Evolutionary conservation across 257 asterid genomes (phyloP).

Genomic region (Solanum chiquidenum): DNA sequence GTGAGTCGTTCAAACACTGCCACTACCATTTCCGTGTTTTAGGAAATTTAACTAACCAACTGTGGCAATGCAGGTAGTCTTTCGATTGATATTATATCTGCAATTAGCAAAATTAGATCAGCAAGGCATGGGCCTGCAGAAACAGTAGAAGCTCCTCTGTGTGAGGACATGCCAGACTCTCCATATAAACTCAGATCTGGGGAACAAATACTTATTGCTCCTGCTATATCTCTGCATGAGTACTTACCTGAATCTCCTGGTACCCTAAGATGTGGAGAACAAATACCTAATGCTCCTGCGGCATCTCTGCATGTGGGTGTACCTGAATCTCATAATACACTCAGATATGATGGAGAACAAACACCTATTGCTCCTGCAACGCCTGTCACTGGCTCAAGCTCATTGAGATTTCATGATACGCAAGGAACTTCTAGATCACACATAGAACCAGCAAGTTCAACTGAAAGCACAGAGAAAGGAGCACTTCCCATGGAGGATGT

Average conservation of each 20-base stretch:
- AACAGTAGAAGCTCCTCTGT: not conserved
- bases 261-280: constrained; percentile 16
- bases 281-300: constrained; percentile 5
- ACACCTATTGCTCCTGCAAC: constrained; percentile 55
- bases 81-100: constrained; percentile 14
- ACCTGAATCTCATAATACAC: constrained; percentile 4
- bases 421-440: constrained; percentile 18
- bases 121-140: constrained; percentile 5
- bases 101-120: constrained; percentile 8
- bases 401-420: constrained; percentile 31
- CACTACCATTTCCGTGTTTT: not conserved
- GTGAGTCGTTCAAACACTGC: constrained; percentile 24
- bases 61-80: constrained; percentile 24
- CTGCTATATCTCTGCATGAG: not conserved
- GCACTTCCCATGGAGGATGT: constrained; percentile 17
- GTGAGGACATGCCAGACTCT: constrained; percentile 6
- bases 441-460: constrained; percentile 25
- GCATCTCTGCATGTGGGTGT: not conserved
- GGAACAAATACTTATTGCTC: not conserved
- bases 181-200: not conserved
- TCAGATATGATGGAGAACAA: constrained; percentile 16
- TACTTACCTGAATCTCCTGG: constrained; percentile 4
- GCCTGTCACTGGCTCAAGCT: constrained; percentile 30
- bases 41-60: not conserved
- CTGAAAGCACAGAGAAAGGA: constrained; percentile 20